Conservation (phyloP, 192 early-diverging fungal species). For the Coemansia sp. region DNA sequence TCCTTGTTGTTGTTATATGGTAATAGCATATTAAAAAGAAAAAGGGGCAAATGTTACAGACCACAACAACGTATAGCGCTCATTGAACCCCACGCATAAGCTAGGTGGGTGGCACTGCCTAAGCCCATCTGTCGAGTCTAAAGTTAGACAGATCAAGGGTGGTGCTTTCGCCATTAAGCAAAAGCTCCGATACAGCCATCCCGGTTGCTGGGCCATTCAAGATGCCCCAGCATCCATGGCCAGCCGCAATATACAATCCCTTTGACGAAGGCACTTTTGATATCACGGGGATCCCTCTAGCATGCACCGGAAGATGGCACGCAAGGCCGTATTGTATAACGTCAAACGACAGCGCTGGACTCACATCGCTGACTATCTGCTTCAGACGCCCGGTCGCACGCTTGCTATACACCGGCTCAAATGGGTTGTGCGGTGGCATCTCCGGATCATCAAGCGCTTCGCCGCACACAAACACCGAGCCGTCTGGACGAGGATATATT, state of each 20-base stretch:
- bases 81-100: no score
- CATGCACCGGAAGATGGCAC: conserved; percentile 48
- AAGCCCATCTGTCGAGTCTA: conserved; percentile 40
- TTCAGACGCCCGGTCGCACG: conserved; percentile 44
- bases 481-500: conserved; percentile 52
- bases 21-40: not conserved
- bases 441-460: conserved; percentile 52
- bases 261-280: conserved; percentile 40
- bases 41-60: not conserved
- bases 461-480: conserved; percentile 54
- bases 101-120: not conserved
- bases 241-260: conserved; percentile 48
- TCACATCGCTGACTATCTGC: conserved; percentile 53
- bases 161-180: conserved; percentile 33
- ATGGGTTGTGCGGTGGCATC: conserved; percentile 54
- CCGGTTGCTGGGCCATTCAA: conserved; percentile 53
- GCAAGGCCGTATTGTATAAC: conserved; percentile 49
- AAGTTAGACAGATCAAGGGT: conserved; percentile 45
- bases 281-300: conserved; percentile 51
- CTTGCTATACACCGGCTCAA: conserved; percentile 52
- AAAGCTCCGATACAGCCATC: conserved; percentile 44
- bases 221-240: conserved; percentile 56
- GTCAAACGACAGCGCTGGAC: conserved; percentile 33
- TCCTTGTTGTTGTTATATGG: not conserved
- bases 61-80: no score